Evolutionary conservation across 768 basidiomycete genomes (phyloP), one percentile per base, ranked within the genome.

Genomic region (Mycena olivaceomarginata): DNA sequence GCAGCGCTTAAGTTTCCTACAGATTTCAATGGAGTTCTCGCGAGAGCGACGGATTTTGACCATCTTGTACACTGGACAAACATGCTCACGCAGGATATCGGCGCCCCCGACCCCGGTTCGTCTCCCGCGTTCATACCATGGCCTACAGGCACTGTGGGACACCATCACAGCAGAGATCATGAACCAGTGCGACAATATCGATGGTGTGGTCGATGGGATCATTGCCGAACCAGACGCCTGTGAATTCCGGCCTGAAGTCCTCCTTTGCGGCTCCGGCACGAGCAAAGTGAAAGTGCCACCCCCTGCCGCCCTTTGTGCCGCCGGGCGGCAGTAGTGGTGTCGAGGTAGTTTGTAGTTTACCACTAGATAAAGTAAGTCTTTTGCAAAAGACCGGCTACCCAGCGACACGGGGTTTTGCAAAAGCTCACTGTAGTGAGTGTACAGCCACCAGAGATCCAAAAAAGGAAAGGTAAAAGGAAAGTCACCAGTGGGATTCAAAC

Each of bases 11-110:
- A 31, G 31, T 31, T 31, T 31, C 83, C 83, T 0, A 77, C 77
- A 2, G 82, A 84, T 66, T 84, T 84, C 65, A 81, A 83, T 73
- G 83, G 81, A 13, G 76, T 83, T 39, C 59, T 84, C 18, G 81
- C 82, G 9, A 82, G 83, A 4, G 73, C 82, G 20, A 80, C 70
- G 25, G 66, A 79, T 37, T 74, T 40, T 6, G 74, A 77, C 41
- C 65, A 68, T 41, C 74, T 78, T 3, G 9, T 74, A 2, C 60
- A 73, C 45, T 78, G 31, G 31, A 31, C 31, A 31, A 31, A 31
- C 31, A 31, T 31, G 31, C 31, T 31, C 31, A 3, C 31, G 3
- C 69, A 53, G 20, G 4, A 25, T 8, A 63, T 77, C 11, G 81
- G 80, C 40, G 67, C 76, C 11, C 73, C 78, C 8, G n/a, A 48